These are phyloP conservation scores for Colletotrichum cordylinicola DNA, from an alignment of 2,329 filamentous ascomycete genomes.

Conservation along the genomic window DNA sequence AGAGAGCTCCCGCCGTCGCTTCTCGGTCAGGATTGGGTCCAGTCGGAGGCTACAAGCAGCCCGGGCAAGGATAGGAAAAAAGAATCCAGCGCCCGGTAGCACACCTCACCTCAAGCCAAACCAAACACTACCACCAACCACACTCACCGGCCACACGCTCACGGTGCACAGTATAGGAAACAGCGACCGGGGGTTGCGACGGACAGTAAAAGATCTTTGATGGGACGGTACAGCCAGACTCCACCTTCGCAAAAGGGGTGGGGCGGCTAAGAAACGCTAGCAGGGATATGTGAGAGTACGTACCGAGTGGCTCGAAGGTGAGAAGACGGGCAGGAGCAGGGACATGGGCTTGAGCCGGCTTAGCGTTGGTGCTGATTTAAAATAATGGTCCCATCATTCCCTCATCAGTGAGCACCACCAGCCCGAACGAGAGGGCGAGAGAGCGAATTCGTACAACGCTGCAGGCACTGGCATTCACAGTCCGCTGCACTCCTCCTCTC, in stretches of 20 bases:
- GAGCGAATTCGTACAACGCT: background rate
- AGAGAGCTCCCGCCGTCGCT: background rate
- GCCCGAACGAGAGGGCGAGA: background rate
- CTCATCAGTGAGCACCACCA: conserved; percentile 4
- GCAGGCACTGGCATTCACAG: background rate
- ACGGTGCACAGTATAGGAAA: background rate
- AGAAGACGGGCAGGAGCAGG: background rate
- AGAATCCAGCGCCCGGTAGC: background rate
- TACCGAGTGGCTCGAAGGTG: background rate
- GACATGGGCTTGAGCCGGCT: background rate
- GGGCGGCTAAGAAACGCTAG: background rate
- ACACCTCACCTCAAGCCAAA: background rate
- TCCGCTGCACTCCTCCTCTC: background rate
- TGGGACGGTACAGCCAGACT: conserved; percentile 1
- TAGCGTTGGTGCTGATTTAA: conserved; percentile 18
- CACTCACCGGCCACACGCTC: background rate
- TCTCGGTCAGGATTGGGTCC: background rate
- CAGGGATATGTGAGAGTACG: no score
- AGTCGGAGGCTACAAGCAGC: background rate
- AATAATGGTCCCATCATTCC: conserved; percentile 20
- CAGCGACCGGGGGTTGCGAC: background rate
- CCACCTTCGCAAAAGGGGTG: background rate
- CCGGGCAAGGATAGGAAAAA: background rate
- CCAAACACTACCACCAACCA: background rate
- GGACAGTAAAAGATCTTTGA: conserved; percentile 17